Conservation (phyloP, 1,139 yeast genomes). For the Hyphopichia buzzinii region DNA sequence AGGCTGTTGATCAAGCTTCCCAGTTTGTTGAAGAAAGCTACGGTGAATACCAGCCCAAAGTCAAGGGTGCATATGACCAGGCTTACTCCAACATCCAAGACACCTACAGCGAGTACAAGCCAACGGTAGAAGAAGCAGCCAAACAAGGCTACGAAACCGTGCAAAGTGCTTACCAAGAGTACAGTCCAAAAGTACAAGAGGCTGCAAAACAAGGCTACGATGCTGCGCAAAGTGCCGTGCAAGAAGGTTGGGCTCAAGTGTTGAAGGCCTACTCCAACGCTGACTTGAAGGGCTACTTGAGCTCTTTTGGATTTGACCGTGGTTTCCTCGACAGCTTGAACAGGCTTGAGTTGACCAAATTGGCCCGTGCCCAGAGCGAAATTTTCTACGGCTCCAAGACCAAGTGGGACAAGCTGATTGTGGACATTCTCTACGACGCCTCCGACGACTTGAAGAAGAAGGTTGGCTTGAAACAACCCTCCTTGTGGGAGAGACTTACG, state of each 20-base stretch:
- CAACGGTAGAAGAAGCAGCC: slow-evolving; percentile 7
- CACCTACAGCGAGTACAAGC: slow-evolving; percentile 10
- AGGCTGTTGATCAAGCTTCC: slow-evolving; percentile 4
- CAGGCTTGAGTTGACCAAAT: slow-evolving; percentile 44
- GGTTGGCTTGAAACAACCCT: slow-evolving; percentile 16
- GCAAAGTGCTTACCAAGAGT: slow-evolving; percentile 9
- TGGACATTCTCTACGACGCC: slow-evolving; percentile 19
- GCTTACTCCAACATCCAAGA: slow-evolving; percentile 8
- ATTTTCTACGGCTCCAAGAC: slow-evolving; percentile 15
- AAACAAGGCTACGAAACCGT: slow-evolving; percentile 7
- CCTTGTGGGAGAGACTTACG: slow-evolving; percentile 11
- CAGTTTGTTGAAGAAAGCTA: slow-evolving; percentile 9
- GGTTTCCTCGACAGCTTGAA: slow-evolving; percentile 30
- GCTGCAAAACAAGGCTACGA: slow-evolving; percentile 7
- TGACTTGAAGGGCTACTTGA: slow-evolving; percentile 53
- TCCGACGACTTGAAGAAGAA: slow-evolving; percentile 15
- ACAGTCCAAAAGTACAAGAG: slow-evolving; percentile 9
- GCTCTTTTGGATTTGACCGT: slow-evolving; percentile 47
- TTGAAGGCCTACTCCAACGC: slow-evolving; percentile 46
- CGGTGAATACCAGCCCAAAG: slow-evolving; percentile 8
- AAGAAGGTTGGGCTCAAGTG: slow-evolving; percentile 15
- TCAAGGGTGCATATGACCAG: slow-evolving; percentile 3
- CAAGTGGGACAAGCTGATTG: slow-evolving; percentile 24
- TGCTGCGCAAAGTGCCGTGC: slow-evolving; percentile 9
- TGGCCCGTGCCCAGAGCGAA: slow-evolving; percentile 46